Conservation (phyloP, 1,139 yeast species). For the Blastobotrys illinoisensis region DNA sequence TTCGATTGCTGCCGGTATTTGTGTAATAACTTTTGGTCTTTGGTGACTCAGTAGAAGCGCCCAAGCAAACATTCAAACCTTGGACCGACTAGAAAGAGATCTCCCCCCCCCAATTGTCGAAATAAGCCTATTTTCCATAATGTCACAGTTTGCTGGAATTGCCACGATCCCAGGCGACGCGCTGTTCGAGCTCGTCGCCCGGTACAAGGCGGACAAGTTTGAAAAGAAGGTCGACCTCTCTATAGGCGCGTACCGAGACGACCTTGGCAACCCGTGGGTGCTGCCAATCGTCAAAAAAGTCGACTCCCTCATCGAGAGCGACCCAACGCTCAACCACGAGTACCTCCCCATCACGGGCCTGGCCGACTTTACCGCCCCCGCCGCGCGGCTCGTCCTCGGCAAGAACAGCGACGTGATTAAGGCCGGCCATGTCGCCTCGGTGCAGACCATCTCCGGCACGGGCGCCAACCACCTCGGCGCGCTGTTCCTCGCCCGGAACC, state of each 20-base stretch:
- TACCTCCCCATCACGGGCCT: constrained; percentile 81
- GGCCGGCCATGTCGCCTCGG: constrained; percentile 47
- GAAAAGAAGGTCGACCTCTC: constrained; percentile 71
- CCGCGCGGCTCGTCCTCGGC: constrained; percentile 80
- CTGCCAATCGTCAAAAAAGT: constrained; percentile 71
- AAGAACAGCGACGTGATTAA: constrained; percentile 50
- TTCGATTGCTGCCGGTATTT: too few relatives aligned
- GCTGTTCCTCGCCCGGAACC: constrained; percentile 52
- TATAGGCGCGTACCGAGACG: constrained; percentile 90
- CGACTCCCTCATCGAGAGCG: constrained; percentile 50
- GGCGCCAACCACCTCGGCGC: constrained; percentile 93
- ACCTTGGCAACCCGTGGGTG: constrained; percentile 79
- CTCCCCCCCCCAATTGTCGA: too few relatives aligned
- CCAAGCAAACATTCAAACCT: too few relatives aligned
- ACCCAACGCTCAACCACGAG: constrained; percentile 79
- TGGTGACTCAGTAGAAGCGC: too few relatives aligned
- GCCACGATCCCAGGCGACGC: constrained; percentile 35
- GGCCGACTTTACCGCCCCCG: constrained; percentile 60
- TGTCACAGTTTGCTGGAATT: constrained; percentile 7
- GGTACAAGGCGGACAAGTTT: constrained; percentile 51
- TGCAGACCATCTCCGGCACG: constrained; percentile 90
- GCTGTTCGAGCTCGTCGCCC: constrained; percentile 73
- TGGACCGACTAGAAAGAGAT: too few relatives aligned
- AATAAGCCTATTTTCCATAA: too few relatives aligned
- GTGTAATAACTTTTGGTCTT: too few relatives aligned